Conservation (phyloP, 768 basidiomycete species). For the Trichaptum fuscoviolaceum region DNA sequence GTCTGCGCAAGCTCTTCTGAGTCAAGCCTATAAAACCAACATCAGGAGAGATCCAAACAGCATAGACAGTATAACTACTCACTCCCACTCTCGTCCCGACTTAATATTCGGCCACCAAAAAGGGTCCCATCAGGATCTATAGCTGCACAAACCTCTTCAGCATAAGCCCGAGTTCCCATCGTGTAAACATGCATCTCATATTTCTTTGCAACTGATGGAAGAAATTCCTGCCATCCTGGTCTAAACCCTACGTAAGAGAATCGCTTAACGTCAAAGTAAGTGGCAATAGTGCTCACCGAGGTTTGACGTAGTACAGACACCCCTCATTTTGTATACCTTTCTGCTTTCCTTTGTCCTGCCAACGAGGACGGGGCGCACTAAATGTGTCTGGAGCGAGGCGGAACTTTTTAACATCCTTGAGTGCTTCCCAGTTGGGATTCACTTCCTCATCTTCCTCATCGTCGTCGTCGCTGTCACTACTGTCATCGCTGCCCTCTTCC, state of each 20-base stretch:
- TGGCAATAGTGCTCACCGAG: constrained; percentile 55
- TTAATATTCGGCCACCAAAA: constrained; percentile 85
- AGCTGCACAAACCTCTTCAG: constrained; percentile 88
- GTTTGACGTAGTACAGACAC: constrained; percentile 97
- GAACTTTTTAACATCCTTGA: constrained; percentile 89
- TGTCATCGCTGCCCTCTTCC: constrained; percentile 32
- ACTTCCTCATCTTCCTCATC: constrained; percentile 48
- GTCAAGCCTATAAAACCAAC: constrained; percentile 61
- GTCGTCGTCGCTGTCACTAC: constrained; percentile 28
- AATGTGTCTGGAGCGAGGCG: constrained; percentile 74
- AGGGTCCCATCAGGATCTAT: constrained; percentile 85
- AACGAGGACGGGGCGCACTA: constrained; percentile 38
- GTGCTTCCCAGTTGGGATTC: constrained; percentile 91
- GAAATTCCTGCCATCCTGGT: constrained; percentile 80
- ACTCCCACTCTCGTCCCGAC: constrained; percentile 97
- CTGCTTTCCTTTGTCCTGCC: constrained; percentile 50
- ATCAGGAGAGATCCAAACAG: constrained; percentile 6
- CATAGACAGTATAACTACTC: constrained; percentile 28
- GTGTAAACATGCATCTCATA: constrained; percentile 99
- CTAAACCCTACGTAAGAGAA: constrained; percentile 29
- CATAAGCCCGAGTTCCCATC: constrained; percentile 97
- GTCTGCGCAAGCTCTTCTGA: constrained; percentile 83
- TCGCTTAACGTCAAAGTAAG: constrained; percentile 8
- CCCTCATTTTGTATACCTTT: constrained; percentile 70
- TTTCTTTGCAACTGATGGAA: constrained; percentile 61